Base-by-base conservation (phyloP, 352 stramenopile species). In the Phytopythium chamaehyphon region DNA sequence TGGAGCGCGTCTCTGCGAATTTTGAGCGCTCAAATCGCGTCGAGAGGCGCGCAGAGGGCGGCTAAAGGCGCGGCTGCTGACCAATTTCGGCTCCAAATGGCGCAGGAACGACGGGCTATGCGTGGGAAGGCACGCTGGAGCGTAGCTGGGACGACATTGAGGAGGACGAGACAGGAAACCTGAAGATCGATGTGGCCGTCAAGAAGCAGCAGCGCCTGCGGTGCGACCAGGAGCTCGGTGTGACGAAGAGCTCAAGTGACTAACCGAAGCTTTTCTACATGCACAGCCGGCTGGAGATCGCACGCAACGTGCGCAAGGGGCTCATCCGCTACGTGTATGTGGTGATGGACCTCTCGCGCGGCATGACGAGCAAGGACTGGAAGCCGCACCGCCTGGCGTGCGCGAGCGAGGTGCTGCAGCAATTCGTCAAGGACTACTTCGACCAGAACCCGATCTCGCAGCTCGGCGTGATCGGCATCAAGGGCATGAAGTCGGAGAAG, bases 361-460 rank as follows among this genome's bases (percentile, higher is more conserved):
- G 85, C 39, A 92, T 95, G 79, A 74, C 75, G n/a, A 62, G 53
- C 6, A 95, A 95, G 52, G 85, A 95, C 71, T 95, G 79, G 83
- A 93, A 93, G 59, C 84, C 84, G 15, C 81, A 93, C 56, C 84
- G 84, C 6, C 58, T 91, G 6, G 74, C 64, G 16, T 88, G 81
- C 47, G 62, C 76, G 23, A 83, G 73, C 50, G 64, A 80, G 11
- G 79, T 86, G 40, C 50, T 94, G 50, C 78, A 93, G 60, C 71
- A 93, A 47, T 96, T 96, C 38, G 71, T 96, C 1, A 84, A 84
- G 50, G 82, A 96, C 62, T 98, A 95, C 60, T 97, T 98, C 48
- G 91, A 98, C 64, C 88, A 97, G 59, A 98, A 98, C 55, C 92
- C 92, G 31, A 95, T 98, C 55, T 96, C 86, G 28, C 86, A 97